These are phyloP conservation scores for Xylariaceae sp. DNA, from an alignment of 2,329 filamentous ascomycete species.

Conservation along the genomic window DNA sequence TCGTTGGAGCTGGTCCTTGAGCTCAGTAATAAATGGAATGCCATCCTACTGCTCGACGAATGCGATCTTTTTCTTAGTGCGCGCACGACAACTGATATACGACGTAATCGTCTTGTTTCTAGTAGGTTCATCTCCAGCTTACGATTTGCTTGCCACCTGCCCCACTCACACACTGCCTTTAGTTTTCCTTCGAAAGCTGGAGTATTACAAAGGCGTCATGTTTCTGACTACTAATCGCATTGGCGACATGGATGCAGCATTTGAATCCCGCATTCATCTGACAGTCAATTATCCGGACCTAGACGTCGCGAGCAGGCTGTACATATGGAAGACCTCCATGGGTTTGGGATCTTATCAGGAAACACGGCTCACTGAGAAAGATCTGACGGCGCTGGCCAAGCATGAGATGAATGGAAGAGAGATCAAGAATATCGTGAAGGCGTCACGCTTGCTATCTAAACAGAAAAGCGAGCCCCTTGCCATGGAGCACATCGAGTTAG, in stretches of 20 bases:
- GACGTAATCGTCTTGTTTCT: not conserved
- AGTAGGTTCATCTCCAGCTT: too few species aligned
- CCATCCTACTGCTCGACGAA: not conserved
- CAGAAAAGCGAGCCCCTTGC: not conserved
- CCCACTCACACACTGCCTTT: too few species aligned
- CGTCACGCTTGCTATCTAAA: not conserved
- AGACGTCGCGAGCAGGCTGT: not conserved
- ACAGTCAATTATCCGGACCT: not conserved
- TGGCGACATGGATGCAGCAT: not conserved
- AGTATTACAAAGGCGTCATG: not conserved
- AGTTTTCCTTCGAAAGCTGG: not conserved
- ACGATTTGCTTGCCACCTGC: too few species aligned
- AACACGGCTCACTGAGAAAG: too few species aligned
- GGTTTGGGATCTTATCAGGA: not conserved
- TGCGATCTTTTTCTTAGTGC: not conserved
- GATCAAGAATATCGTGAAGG: slow-evolving; percentile 1
- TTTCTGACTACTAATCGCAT: not conserved
- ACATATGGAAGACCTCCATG: not conserved
- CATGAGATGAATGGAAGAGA: not conserved
- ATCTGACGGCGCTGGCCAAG: not conserved
- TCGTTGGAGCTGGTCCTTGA: not conserved
- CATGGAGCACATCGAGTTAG: not conserved
- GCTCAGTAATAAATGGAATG: not conserved
- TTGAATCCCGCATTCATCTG: not conserved
- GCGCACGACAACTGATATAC: not conserved